These are phyloP conservation scores for Phytophthora sojae DNA, from an alignment of 352 stramenopile species.

Conservation along the genomic window DNA sequence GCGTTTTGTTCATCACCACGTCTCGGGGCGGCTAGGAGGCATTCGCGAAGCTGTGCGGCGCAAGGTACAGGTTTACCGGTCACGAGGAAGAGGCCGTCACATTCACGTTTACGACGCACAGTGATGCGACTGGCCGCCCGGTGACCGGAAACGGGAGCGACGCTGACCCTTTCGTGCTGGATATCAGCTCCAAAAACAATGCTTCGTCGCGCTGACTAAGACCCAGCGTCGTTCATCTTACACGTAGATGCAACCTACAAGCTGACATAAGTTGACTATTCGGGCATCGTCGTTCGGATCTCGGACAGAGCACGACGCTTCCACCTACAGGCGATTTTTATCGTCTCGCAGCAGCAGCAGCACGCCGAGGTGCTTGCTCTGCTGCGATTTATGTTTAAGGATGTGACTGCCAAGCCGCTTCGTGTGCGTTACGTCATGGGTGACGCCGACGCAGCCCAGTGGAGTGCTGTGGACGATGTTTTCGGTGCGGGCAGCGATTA, in stretches of 20 bases:
- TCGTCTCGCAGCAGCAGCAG: conserved; percentile 26
- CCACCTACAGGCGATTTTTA: conserved; percentile 33
- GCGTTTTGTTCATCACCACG: conserved; percentile 14
- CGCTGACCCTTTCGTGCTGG: conserved; percentile 14
- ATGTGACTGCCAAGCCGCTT: conserved; percentile 2
- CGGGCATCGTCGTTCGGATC: conserved; percentile 26
- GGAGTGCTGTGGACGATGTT: conserved; percentile 19
- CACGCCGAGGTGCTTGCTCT: conserved; percentile 2
- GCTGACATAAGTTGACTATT: conserved; percentile 26
- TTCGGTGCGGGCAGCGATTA: not conserved
- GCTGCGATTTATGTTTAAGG: not conserved
- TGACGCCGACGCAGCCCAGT: conserved; percentile 31
- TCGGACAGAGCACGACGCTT: conserved; percentile 31
- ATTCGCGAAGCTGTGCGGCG: not conserved
- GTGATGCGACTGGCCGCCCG: not conserved
- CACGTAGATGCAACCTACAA: conserved; percentile 47
- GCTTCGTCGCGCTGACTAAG: conserved; percentile 4
- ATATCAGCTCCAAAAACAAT: conserved; percentile 21
- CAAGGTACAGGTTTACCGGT: conserved; percentile 15
- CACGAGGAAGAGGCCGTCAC: conserved; percentile 16
- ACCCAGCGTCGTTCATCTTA: conserved; percentile 17
- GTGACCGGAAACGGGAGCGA: conserved; percentile 17
- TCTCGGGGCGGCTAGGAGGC: conserved; percentile 8
- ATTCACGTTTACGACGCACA: conserved; percentile 14
- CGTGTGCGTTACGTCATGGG: conserved; percentile 23